Conservation (phyloP, 2,329 filamentous ascomycete species). For the Aspergillus sp. region DNA sequence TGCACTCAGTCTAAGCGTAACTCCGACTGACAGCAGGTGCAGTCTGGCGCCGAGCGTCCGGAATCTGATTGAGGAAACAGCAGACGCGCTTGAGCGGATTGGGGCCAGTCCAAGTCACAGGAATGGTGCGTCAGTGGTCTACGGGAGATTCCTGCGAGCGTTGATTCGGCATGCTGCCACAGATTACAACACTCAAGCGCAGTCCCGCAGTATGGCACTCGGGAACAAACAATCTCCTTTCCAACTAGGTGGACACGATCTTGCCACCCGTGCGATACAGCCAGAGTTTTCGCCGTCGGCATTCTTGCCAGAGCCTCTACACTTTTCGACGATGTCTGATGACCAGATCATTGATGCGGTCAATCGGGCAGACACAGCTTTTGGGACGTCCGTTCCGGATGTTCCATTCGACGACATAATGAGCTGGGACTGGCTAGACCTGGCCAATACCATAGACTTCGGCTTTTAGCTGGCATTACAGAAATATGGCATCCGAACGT, state of each 20-base stretch:
- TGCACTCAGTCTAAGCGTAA: conserved; percentile 54
- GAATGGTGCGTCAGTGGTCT: conserved; percentile 55
- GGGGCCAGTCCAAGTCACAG: conserved; percentile 57
- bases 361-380: conserved; percentile 52
- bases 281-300: conserved; percentile 19
- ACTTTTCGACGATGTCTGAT: conserved; percentile 61
- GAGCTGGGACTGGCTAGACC: conserved; percentile 50
- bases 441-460: conserved; percentile 21
- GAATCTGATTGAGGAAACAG: conserved; percentile 58
- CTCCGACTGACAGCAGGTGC: conserved; percentile 46
- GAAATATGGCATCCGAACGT: neutral
- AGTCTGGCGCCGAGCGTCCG: conserved; percentile 55
- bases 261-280: conserved; percentile 15
- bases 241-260: conserved; percentile 10
- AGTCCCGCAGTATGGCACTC: conserved; percentile 6
- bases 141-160: conserved; percentile 48
- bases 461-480: conserved; percentile 10
- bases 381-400: conserved; percentile 47
- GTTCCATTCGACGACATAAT: conserved; percentile 52
- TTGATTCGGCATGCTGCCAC: conserved; percentile 32
- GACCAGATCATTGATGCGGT: conserved; percentile 59
- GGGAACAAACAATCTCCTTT: conserved; percentile 7
- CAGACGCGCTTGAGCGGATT: conserved; percentile 59
- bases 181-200: conserved; percentile 9
- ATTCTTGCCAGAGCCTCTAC: conserved; percentile 45